Percentiles rank a stretch among this genome's conserved stretches.
phyloP scores from a whole-genome alignment of 1,284 basidiomycete species.

The Ustilago vetiveriae region DNA sequence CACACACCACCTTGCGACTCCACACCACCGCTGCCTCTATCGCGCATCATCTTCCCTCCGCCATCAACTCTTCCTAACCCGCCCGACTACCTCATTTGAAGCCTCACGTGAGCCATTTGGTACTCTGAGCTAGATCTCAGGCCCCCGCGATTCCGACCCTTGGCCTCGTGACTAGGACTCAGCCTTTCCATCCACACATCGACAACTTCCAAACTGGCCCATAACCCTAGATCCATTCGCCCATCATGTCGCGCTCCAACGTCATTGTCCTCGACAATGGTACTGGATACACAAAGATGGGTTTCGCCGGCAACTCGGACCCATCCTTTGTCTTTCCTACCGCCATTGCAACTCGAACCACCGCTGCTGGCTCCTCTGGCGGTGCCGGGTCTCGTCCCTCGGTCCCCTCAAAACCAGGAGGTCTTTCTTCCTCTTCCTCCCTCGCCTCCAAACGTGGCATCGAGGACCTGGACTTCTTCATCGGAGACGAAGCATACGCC shows the following conservation, averaged over 20 bases:
- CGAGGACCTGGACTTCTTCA: constrained; percentile 99
- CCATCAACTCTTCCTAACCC: no score
- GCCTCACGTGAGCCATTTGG: no score
- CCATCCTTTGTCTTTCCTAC: constrained; percentile 78
- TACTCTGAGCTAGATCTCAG: no score
- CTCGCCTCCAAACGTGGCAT: constrained; percentile 93
- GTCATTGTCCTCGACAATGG: constrained; percentile 80
- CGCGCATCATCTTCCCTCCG: not conserved
- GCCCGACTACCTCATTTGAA: no score
- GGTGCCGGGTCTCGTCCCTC: constrained; percentile 73
- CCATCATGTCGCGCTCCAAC: constrained; percentile 64
- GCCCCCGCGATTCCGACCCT: no score
- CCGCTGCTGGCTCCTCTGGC: constrained; percentile 41
- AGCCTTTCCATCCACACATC: not conserved
- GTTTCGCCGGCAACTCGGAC: constrained; percentile 98
- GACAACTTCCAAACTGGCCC: no score
- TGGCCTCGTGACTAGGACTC: no score
- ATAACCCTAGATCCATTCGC: not conserved
- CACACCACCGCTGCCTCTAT: no score
- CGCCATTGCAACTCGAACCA: constrained; percentile 65
- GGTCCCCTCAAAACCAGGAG: constrained; percentile 79
- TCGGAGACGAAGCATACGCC: constrained; percentile 95
- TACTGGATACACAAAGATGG: constrained; percentile 96
- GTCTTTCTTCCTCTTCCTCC: constrained; percentile 60
- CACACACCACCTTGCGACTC: constrained; percentile 19